A percentile compares a stretch with the other conserved stretches of the same genome.
Conservation (phyloP, 306 rosid genomes). For the Abrus precatorius region DNA sequence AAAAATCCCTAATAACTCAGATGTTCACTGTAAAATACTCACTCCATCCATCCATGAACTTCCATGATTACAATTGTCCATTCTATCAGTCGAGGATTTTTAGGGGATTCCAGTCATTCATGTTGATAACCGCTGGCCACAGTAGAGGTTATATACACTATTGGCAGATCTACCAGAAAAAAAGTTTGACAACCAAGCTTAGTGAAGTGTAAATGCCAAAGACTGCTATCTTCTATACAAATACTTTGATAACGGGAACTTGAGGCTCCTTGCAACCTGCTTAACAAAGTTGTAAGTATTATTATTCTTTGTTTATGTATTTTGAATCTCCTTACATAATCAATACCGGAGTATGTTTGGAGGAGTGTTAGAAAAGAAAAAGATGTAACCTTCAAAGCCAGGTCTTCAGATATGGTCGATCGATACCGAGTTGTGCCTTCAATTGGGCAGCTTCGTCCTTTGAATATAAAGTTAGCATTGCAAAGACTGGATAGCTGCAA, state of each 20-base stretch:
- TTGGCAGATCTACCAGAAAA: conserved; percentile 21
- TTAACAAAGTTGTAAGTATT: conserved; percentile 35
- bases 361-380: conserved; percentile 11
- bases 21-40: not conserved
- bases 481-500: conserved; percentile 90
- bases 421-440: conserved; percentile 90
- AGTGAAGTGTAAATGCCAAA: conserved; percentile 34
- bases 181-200: conserved; percentile 28
- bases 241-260: conserved; percentile 90
- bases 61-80: conserved; percentile 26
- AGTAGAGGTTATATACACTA: not conserved
- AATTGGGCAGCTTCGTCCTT: conserved; percentile 87
- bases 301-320: not conserved
- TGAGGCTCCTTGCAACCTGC: conserved; percentile 95
- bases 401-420: conserved; percentile 78
- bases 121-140: not conserved
- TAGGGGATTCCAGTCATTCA: conserved; percentile 11
- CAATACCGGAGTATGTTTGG: not conserved
- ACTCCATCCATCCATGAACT: conserved; percentile 18
- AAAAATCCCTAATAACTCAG: conserved; percentile 2
- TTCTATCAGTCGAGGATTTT: conserved; percentile 13
- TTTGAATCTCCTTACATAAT: not conserved
- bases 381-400: conserved; percentile 75
- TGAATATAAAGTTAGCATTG: conserved; percentile 84
- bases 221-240: conserved; percentile 69